A percentile compares a stretch with the other conserved stretches of the same genome.
Evolutionary conservation across 2,329 filamentous ascomycete species (phyloP).

Genomic region (Fusarium buharicum): DNA sequence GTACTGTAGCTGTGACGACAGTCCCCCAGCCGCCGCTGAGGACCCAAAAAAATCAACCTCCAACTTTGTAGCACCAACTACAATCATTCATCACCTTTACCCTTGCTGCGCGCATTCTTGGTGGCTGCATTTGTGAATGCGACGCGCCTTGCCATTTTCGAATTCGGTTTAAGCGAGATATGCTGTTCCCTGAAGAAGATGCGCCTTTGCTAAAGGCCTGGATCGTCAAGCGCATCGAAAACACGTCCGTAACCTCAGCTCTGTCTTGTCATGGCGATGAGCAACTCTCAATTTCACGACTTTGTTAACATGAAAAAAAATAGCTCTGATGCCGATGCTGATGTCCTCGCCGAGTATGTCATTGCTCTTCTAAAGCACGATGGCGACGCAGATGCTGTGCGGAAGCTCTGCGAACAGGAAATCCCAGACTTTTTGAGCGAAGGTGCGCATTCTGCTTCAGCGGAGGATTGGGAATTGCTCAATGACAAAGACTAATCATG

Average conservation of each 20-base stretch:
- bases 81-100: background rate
- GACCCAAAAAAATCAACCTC: constrained; percentile 31
- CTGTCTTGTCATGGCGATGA: constrained; percentile 13
- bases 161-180: constrained; percentile 45
- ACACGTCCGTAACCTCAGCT: constrained; percentile 66
- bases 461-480: background rate
- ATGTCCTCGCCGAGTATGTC: constrained; percentile 87
- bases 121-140: constrained; percentile 3
- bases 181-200: constrained; percentile 73
- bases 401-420: constrained; percentile 74
- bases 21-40: constrained; percentile 13
- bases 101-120: constrained; percentile 5
- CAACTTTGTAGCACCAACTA: constrained; percentile 26
- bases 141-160: constrained; percentile 1
- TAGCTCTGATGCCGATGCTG: constrained; percentile 81
- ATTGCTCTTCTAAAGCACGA: constrained; percentile 79
- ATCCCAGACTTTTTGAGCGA: constrained; percentile 81
- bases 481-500: constrained; percentile 21
- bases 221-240: constrained; percentile 80
- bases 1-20: constrained; percentile 35
- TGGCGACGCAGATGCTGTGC: constrained; percentile 70
- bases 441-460: constrained; percentile 50
- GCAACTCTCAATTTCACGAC: constrained; percentile 4
- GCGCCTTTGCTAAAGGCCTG: constrained; percentile 75
- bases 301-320: constrained; percentile 23